Evolutionary conservation across 2,329 filamentous ascomycete genomes (phyloP), one percentile per base, ranked within the genome.

Genomic region (Beauveria caledonica): DNA sequence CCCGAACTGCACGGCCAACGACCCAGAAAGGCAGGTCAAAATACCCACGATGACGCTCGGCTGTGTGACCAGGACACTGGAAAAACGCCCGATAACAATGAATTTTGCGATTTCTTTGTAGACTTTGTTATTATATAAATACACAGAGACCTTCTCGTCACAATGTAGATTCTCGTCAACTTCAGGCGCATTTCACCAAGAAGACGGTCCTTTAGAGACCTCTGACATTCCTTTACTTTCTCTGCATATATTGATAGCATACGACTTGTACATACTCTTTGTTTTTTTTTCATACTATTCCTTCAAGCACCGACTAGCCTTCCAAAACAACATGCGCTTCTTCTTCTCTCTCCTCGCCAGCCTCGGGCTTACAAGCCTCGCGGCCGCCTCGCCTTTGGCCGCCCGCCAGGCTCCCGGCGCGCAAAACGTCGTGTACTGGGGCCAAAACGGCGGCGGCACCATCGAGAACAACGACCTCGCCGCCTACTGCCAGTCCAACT

Each of bases 401-500:
- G 21, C 42, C n/a, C 62, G 63, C 17, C 62, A 62, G 15, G 51
- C 64, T 3, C 36, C 60, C 23, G 66, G 66, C 15, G 66, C 65
- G 7, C 69, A 73, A 53, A 74, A 70, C 51, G 74, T 66, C 33
- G 65, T 67, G 40, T 67, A 67, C 62, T 76, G 71, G 60, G 68
- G 70, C 8, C 65, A 67, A 42, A 65, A 66, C 27, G 65, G 65
- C 44, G 73, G 65, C 17, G 58, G 57, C 11, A 45, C 68, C 4
- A 64, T 70, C 33, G 72, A 73, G 62, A 72, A 74, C 63, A 73
- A 73, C 45, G 70, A 75, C 62, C 68, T 75, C 54, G 65, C 68
- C 48, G 58, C 66, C 5, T 77, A 77, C 67, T 78, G 76, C 63
- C 71, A 67, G 11, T 62, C 68, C 0, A 65, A 67, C 9, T 62